Evolutionary conservation across 2,329 filamentous ascomycete genomes (phyloP).

Genomic region (Penicillium corylophilum): DNA sequence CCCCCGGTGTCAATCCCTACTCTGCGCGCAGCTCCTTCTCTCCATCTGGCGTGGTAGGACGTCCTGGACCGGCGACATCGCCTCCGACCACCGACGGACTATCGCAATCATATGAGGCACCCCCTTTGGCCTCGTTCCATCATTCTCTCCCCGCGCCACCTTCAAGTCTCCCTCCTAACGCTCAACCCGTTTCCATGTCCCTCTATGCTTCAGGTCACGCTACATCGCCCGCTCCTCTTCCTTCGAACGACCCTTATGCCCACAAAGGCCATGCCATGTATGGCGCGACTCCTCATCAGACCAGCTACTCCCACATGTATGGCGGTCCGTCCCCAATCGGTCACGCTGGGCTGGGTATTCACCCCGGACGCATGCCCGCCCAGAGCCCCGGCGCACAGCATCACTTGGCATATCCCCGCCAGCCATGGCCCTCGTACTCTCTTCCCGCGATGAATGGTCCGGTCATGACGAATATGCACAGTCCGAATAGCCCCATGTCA

Average conservation of each 20-base stretch:
- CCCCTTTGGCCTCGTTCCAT: constrained; percentile 62
- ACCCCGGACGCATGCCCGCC: constrained; percentile 54
- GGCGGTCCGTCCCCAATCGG: constrained; percentile 28
- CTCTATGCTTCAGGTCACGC: constrained; percentile 29
- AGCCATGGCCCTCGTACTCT: constrained; percentile 53
- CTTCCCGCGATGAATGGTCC: constrained; percentile 64
- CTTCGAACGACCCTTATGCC: constrained; percentile 59
- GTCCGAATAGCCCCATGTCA: constrained; percentile 69
- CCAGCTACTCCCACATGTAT: constrained; percentile 41
- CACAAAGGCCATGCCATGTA: constrained; percentile 53
- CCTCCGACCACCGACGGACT: constrained; percentile 63
- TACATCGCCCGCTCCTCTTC: constrained; percentile 53
- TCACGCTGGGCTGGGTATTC: constrained; percentile 42
- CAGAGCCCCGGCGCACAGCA: constrained; percentile 47
- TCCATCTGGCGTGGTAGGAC: constrained; percentile 53
- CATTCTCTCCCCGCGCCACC: constrained; percentile 58
- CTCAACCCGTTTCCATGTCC: constrained; percentile 47
- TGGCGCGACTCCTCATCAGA: constrained; percentile 51
- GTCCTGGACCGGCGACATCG: constrained; percentile 54
- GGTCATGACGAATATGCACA: constrained; percentile 76
- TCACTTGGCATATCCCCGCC: constrained; percentile 40
- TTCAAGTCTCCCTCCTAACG: constrained; percentile 32
- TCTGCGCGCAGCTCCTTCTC: constrained; percentile 57
- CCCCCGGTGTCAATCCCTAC: constrained; percentile 33
- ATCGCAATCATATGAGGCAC: constrained; percentile 67